Base-by-base conservation (phyloP, 805 yeast species). In the Cephaloascus fragrans region DNA sequence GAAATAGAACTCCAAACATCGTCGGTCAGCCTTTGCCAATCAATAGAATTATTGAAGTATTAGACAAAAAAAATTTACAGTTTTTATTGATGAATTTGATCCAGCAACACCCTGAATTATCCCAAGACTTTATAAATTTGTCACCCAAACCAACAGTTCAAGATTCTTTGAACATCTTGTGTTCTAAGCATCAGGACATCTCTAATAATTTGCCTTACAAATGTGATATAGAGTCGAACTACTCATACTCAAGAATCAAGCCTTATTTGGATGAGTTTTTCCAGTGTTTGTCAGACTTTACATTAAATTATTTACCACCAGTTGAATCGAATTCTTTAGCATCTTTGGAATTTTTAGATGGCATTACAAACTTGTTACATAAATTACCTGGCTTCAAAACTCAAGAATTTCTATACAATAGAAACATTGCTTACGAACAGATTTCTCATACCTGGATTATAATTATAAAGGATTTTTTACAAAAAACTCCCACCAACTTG, bases 161-260 rank as follows among this genome's bases (percentile, higher is more conserved):
- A 10, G 67, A 71, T 41, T 71, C 83, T 4, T 53, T 81, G 8
- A 63, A 58, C 9, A 62, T 75, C 33, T 62, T 87, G 38, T 55
- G 61, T 31, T 48, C 52, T 4, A 75, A 77, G 49, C 60, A 73
- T 36, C 53, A 66, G 17, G 52, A 51, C 3, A 72, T 84, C 19
- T 48, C 61, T 17, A 54, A 55, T 8, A 67, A 71, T 42, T 57
- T 87, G 46, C 96, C 96, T 1, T 85, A 83, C 55, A 79, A 80
- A 46, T 86, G 85, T 45, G 88, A 83, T 48, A 66, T 71, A 8
- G 66, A 72, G 29, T 75, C 83, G 36, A 95, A 86, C 55, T 86
- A 86, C 52, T 77, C 89, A 3, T 86, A 76, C 54, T 59, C 83
- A 41, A 67, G 95, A 41, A 83, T 87, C 29, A 77, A 83, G 50